Evolutionary conservation across 2,329 filamentous ascomycete species (phyloP).

Genomic region (Lasiodiplodia sp.): DNA sequence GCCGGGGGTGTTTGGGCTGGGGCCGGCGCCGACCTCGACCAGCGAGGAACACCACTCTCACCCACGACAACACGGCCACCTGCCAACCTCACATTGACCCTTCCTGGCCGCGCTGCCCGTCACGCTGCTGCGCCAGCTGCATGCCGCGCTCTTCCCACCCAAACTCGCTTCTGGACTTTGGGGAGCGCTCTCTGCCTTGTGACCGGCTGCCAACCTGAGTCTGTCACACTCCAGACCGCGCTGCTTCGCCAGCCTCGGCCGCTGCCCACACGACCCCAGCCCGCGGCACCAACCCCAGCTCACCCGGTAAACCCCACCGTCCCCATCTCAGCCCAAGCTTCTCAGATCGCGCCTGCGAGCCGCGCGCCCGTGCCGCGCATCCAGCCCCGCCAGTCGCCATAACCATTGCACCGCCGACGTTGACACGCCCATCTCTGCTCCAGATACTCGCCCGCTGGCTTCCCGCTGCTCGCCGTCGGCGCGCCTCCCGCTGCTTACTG

Average conservation of each 20-base stretch:
- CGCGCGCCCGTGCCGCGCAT: conserved; percentile 9
- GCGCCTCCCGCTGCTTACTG: neutral
- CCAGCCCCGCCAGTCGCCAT: conserved; percentile 19
- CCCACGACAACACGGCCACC: neutral
- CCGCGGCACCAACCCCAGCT: neutral
- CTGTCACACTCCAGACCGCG: conserved; percentile 23
- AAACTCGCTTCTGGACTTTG: conserved; percentile 17
- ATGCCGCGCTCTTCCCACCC: conserved; percentile 16
- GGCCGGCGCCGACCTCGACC: conserved; percentile 20
- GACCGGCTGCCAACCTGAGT: conserved; percentile 29
- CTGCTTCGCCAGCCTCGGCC: conserved; percentile 14
- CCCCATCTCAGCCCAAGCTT: neutral
- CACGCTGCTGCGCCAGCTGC: conserved; percentile 23
- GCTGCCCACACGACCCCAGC: conserved; percentile 15
- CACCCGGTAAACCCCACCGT: conserved; percentile 2
- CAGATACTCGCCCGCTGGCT: neutral
- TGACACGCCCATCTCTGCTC: conserved; percentile 1
- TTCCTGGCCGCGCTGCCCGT: conserved; percentile 10
- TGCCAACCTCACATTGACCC: neutral
- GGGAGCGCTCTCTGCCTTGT: conserved; percentile 30
- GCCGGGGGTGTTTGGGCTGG: conserved; percentile 11
- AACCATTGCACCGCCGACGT: neutral
- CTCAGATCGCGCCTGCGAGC: neutral
- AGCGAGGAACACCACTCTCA: conserved; percentile 5
- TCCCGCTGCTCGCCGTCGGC: neutral